A percentile compares a stretch with the other conserved stretches of the same genome.
Evolutionary conservation across 2,329 filamentous ascomycete species (phyloP).

Genomic region (Epichloe typhina): DNA sequence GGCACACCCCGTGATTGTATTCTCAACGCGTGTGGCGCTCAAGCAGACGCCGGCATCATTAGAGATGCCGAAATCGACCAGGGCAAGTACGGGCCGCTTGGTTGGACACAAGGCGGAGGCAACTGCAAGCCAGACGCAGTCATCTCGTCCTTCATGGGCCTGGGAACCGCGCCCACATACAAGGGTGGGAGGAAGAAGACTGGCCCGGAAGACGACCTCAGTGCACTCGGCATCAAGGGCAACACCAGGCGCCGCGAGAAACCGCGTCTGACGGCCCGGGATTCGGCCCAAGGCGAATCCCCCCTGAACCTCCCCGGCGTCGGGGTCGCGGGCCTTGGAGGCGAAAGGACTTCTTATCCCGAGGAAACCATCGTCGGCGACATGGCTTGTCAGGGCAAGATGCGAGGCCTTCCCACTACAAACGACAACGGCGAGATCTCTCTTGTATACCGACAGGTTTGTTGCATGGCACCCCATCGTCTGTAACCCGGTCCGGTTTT

Average conservation of each 20-base stretch:
- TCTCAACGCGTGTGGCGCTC: constrained; percentile 3
- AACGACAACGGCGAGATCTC: not conserved
- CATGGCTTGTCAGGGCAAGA: constrained; percentile 1
- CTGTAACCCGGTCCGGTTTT: no score
- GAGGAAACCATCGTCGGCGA: constrained; percentile 1
- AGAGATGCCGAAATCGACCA: constrained; percentile 1
- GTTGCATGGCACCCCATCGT: not conserved
- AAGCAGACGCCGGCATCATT: constrained; percentile 4
- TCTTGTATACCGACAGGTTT: constrained; percentile 2
- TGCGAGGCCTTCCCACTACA: constrained; percentile 1
- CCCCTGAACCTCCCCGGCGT: not conserved
- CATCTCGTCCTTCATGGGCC: constrained; percentile 1
- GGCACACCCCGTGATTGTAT: constrained; percentile 4
- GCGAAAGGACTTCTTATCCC: not conserved
- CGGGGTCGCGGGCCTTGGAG: not conserved
- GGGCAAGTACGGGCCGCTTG: constrained; percentile 1
- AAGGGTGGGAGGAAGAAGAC: not conserved
- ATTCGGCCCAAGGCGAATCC: not conserved
- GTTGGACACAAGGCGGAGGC: constrained; percentile 5
- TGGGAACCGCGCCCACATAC: not conserved
- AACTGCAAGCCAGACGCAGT: constrained; percentile 4
- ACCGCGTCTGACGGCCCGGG: not conserved
- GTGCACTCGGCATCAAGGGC: not conserved
- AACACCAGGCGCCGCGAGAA: not conserved
- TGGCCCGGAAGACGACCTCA: not conserved